These are phyloP conservation scores for Laguncularia racemosa DNA, from an alignment of 345 rosid genomes.

Conservation along the genomic window DNA sequence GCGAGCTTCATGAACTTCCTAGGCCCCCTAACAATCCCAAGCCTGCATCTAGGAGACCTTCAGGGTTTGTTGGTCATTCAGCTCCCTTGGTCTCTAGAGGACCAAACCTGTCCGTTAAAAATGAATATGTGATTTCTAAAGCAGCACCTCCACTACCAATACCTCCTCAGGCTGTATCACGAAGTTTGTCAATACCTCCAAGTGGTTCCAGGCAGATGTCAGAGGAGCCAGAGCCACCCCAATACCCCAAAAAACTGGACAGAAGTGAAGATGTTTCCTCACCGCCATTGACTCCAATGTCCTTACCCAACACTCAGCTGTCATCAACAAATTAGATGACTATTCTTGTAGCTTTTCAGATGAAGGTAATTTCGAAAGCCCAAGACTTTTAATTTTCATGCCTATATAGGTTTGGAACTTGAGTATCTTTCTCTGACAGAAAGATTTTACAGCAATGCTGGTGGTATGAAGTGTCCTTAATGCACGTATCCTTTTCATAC, in stretches of 20 bases:
- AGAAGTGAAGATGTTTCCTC: conserved; percentile 35
- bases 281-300: conserved; percentile 67
- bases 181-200: conserved; percentile 86
- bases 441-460: too few relatives aligned
- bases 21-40: conserved; percentile 61
- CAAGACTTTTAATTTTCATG: too few relatives aligned
- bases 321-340: background rate
- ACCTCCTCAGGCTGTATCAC: conserved; percentile 60
- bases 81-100: conserved; percentile 66
- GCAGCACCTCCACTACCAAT: conserved; percentile 66
- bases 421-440: too few relatives aligned
- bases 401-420: too few relatives aligned
- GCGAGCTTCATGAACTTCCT: conserved; percentile 99
- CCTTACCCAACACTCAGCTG: conserved; percentile 25
- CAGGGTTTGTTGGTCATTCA: conserved; percentile 45
- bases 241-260: conserved; percentile 30
- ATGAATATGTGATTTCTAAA: conserved; percentile 24
- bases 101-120: conserved; percentile 32
- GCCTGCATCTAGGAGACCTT: conserved; percentile 33
- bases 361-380: conserved; percentile 7
- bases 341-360: background rate
- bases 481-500: too few relatives aligned
- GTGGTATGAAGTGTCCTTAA: too few relatives aligned
- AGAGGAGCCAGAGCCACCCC: conserved; percentile 23
- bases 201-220: conserved; percentile 41